Percentiles rank a stretch among this genome's conserved stretches.
Evolutionary conservation across 306 rosid species (phyloP).

Genomic region (Urtica urens): DNA sequence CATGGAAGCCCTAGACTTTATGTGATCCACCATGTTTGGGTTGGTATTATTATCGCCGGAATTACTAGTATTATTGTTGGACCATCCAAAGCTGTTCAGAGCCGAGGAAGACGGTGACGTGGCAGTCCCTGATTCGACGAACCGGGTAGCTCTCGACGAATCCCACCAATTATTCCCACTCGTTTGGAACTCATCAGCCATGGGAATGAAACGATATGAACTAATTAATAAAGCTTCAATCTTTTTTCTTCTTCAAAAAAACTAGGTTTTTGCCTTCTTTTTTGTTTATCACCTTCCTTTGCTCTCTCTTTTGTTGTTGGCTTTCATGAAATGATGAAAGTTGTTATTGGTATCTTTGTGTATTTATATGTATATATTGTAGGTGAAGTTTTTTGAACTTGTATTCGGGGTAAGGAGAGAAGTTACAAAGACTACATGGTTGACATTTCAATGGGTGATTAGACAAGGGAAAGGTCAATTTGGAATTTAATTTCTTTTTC

Average conservation of each 20-base stretch:
- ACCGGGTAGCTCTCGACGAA: conserved; percentile 43
- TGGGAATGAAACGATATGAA: conserved; percentile 12
- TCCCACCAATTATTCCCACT: conserved; percentile 98
- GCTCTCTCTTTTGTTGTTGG: conserved; percentile 9
- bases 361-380: conserved; percentile 27
- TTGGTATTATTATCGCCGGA: conserved; percentile 15
- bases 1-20: conserved; percentile 57
- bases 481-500: conserved; percentile 24
- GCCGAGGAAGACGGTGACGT: conserved; percentile 55
- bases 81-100: conserved; percentile 41
- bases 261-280: too few relatives aligned
- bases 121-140: conserved; percentile 24
- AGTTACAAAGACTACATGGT: conserved; percentile 36
- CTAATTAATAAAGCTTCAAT: background rate
- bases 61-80: conserved; percentile 13
- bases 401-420: conserved; percentile 18
- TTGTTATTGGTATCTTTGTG: conserved; percentile 58
- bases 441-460: conserved; percentile 62
- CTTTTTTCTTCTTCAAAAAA: background rate
- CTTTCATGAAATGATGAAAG: conserved; percentile 46
- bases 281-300: conserved; percentile 1
- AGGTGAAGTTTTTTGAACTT: conserved; percentile 9
- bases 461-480: conserved; percentile 46
- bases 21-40: conserved; percentile 39
- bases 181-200: conserved; percentile 84